These are phyloP conservation scores for Calonectria pauciramosa DNA, from an alignment of 2,329 filamentous ascomycete genomes.

Conservation along the genomic window DNA sequence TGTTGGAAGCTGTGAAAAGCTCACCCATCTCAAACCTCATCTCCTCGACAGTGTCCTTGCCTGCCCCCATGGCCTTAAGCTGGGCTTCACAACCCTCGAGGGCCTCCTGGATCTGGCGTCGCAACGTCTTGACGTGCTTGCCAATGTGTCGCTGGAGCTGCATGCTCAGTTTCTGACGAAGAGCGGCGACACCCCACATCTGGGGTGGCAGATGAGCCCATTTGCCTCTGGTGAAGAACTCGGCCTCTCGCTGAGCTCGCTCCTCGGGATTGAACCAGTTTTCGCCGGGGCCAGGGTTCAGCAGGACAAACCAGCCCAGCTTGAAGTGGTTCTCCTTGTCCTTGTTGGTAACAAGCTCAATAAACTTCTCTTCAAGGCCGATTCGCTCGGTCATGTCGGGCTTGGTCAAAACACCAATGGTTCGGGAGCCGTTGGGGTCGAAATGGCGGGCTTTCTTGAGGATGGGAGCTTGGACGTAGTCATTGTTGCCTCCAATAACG, in stretches of 20 bases:
- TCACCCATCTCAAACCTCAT: constrained; percentile 68
- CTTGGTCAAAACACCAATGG: constrained; percentile 67
- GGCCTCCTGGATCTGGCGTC: constrained; percentile 64
- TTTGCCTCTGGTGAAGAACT: constrained; percentile 64
- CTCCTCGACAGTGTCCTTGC: constrained; percentile 66
- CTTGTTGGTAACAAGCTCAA: constrained; percentile 65
- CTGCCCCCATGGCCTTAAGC: constrained; percentile 64
- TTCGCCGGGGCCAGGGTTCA: constrained; percentile 64
- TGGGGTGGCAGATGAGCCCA: constrained; percentile 62
- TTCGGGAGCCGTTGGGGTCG: constrained; percentile 62
- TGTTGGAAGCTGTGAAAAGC: constrained; percentile 65
- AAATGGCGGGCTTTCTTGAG: constrained; percentile 65
- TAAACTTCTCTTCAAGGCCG: constrained; percentile 67
- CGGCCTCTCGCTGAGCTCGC: constrained; percentile 58
- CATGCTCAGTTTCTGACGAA: constrained; percentile 63
- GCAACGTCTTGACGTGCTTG: constrained; percentile 64
- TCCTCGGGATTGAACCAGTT: constrained; percentile 59
- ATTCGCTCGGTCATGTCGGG: constrained; percentile 67
- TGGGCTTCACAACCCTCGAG: constrained; percentile 63
- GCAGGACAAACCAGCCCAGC: constrained; percentile 65
- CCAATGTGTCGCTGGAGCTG: constrained; percentile 67
- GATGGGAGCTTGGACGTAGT: constrained; percentile 67
- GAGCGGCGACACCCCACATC: constrained; percentile 61
- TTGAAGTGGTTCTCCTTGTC: constrained; percentile 65
- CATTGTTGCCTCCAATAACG: constrained; percentile 68